Base-by-base conservation (phyloP, 140 eudicot genomes). In the Oenanthe javanica region DNA sequence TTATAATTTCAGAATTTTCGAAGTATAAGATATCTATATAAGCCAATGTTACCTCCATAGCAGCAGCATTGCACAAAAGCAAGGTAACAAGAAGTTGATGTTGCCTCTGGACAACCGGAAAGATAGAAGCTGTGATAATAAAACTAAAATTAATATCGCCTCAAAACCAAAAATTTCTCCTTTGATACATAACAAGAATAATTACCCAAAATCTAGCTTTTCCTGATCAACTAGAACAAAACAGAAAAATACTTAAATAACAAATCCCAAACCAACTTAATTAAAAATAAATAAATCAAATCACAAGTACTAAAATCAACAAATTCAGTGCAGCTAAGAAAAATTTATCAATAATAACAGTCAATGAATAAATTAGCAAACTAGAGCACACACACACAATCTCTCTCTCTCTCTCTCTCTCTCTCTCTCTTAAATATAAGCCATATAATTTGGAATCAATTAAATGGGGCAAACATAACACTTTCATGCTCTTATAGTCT, bases 21-120 rank as follows among this genome's bases (percentile, higher is more conserved):
- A 31, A 31, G 36, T 31, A 31, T 31, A 31, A 31, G 36, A 31
- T 31, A 31, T 31, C 36, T 31, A n/a, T n/a, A n/a, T n/a, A n/a
- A n/a, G n/a, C n/a, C n/a, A 97, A 95, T 95, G 23, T 97, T 95
- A 74, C 4, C 0, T 48, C 9, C 11, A n/a, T n/a, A n/a, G n/a
- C n/a, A n/a, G 92, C 93, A 49, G 99, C 97, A 89, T 95, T 95
- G 84, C 99, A 95, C 47, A 95, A 74, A 36, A 95, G 93, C 91
- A 95, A 86, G 25, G 99, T 95, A 19, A 95, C 99, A 31, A 95
- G 97, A 86, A 95, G 97, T 79, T 95, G 99, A 82, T 95, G 97
- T 81, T 95, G 99, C 95, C 88, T 92, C 76, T 95, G 97, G 45
- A 95, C 97, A 63, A 95, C 99, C 2, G 99, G 99, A 31, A 92